Evolutionary conservation across 768 basidiomycete species (phyloP).

Genomic region (Leucocoprinus birnbaumii): DNA sequence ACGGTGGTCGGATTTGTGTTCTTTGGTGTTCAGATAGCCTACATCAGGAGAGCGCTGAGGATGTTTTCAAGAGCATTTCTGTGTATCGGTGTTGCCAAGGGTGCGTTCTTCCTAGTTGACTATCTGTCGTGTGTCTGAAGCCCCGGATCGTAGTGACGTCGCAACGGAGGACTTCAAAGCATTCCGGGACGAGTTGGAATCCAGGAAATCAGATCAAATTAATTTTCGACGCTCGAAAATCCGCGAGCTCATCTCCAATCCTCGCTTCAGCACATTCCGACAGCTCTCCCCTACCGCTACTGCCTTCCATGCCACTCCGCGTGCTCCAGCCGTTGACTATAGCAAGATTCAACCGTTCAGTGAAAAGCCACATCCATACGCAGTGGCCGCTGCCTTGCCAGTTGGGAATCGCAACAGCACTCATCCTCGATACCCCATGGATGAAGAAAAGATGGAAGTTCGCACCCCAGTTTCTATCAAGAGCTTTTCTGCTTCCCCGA

Average conservation of each 20-base stretch:
- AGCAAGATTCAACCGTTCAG: neutral
- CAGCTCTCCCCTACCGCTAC: conserved; percentile 46
- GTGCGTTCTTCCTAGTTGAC: conserved; percentile 33
- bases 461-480: neutral
- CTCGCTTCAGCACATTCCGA: conserved; percentile 51
- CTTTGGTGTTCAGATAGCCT: conserved; percentile 45
- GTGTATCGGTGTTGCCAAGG: conserved; percentile 64
- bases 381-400: neutral
- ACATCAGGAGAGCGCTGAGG: conserved; percentile 59
- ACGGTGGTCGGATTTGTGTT: conserved; percentile 59
- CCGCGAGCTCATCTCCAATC: conserved; percentile 49
- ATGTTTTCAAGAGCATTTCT: conserved; percentile 51
- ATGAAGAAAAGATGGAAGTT: neutral
- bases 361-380: conserved; percentile 1
- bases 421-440: neutral
- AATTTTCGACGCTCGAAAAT: conserved; percentile 36
- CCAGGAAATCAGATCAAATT: conserved; percentile 2
- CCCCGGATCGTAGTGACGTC: conserved; percentile 40
- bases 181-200: conserved; percentile 36
- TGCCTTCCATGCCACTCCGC: conserved; percentile 33
- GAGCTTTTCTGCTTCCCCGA: neutral
- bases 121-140: neutral
- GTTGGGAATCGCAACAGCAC: neutral
- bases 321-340: conserved; percentile 14
- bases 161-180: conserved; percentile 47